These are phyloP conservation scores for Verticillium zaregamsianum DNA, from an alignment of 2,329 filamentous ascomycete genomes.

Conservation along the genomic window DNA sequence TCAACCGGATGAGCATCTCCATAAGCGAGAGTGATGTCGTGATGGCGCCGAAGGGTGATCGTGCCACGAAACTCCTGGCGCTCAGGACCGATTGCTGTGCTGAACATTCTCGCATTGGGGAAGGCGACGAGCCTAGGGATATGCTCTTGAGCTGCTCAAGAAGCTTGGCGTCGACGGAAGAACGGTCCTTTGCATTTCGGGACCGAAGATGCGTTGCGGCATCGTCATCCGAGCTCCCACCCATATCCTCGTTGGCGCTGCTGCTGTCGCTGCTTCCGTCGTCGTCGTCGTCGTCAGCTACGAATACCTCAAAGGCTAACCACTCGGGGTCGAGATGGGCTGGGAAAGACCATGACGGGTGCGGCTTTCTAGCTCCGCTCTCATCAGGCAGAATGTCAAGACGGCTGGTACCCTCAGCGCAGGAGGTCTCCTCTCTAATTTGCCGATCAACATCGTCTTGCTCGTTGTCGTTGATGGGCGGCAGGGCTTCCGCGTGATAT, in stretches of 20 bases:
- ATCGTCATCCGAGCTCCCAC: neutral
- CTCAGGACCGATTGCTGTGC: conserved; percentile 9
- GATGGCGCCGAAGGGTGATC: conserved; percentile 48
- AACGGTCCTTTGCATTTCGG: conserved; percentile 11
- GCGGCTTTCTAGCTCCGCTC: neutral
- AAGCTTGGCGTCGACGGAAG: conserved; percentile 32
- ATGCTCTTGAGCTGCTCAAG: conserved; percentile 35
- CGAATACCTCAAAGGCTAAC: conserved; percentile 85
- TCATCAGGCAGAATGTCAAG: too few species aligned
- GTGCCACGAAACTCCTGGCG: conserved; percentile 28
- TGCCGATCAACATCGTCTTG: conserved; percentile 45
- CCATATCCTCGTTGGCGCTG: neutral
- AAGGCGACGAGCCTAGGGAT: conserved; percentile 22
- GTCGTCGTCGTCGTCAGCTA: conserved; percentile 45
- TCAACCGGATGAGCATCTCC: conserved; percentile 82
- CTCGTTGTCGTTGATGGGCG: conserved; percentile 21
- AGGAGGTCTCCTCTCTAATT: conserved; percentile 31
- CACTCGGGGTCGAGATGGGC: conserved; percentile 80
- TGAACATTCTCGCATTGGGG: conserved; percentile 3
- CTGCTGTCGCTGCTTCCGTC: conserved; percentile 14
- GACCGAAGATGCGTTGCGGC: neutral
- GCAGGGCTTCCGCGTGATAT: conserved; percentile 6
- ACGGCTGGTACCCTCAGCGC: neutral
- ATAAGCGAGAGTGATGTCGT: conserved; percentile 66
- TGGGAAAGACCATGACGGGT: conserved; percentile 56